Evolutionary conservation across 176 grass and related monocot species (phyloP).

Genomic region (Tuctoria greenei): DNA sequence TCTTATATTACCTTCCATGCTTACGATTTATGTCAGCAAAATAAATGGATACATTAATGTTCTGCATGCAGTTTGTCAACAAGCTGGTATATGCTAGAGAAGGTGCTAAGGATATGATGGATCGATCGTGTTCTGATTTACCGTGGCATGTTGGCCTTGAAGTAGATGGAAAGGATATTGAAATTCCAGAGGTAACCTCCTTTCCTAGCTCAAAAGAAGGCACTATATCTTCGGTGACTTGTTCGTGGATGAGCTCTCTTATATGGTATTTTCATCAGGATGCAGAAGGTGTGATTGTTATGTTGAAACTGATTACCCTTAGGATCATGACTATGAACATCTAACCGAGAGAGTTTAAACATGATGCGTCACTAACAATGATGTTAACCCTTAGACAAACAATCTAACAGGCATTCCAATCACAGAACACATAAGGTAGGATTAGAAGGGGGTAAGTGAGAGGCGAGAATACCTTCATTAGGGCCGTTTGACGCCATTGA

Average conservation of each 20-base stretch:
- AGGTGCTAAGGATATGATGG: conserved; percentile 94
- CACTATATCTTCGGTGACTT: conserved; percentile 5
- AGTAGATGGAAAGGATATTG: conserved; percentile 79
- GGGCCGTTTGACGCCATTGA: too few species aligned
- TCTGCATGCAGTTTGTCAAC: conserved; percentile 75
- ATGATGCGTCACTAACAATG: too few species aligned
- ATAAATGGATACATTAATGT: not conserved
- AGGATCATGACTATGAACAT: too few species aligned
- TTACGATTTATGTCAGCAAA: not conserved
- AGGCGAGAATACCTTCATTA: too few species aligned
- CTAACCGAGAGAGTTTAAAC: too few species aligned
- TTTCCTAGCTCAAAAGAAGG: not conserved
- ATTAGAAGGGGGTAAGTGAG: too few species aligned
- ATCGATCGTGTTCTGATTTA: conserved; percentile 88
- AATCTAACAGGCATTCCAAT: too few species aligned
- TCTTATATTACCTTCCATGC: conserved; percentile 4
- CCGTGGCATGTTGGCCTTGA: conserved; percentile 85
- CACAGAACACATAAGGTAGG: too few species aligned
- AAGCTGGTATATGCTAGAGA: conserved; percentile 98
- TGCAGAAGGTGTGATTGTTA: conserved; percentile 90
- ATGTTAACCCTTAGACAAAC: too few species aligned
- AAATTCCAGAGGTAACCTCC: conserved; percentile 78
- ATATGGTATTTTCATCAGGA: conserved; percentile 57
- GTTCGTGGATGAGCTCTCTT: conserved; percentile 23
- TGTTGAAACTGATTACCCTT: too few species aligned